These are phyloP conservation scores for Diutina rugosa DNA, from an alignment of 1,139 yeast species.

Conservation along the genomic window DNA sequence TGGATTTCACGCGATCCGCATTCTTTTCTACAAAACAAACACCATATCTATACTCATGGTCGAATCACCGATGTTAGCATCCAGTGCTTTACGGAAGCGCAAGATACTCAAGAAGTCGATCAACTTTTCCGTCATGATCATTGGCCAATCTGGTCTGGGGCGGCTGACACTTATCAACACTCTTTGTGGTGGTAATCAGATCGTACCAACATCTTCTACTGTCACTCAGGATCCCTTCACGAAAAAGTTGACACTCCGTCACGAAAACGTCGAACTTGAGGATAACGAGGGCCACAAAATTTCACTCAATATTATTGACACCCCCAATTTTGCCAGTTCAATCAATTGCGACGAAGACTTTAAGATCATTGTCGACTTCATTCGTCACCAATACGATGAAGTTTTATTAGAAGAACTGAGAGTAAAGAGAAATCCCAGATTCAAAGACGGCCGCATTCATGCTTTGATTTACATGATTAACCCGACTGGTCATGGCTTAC, in stretches of 20 bases:
- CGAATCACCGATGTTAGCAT: background rate
- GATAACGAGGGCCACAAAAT: slow-evolving; percentile 40
- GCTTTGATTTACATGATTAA: slow-evolving; percentile 8
- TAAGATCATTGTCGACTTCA: slow-evolving; percentile 8
- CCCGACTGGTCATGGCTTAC: slow-evolving; percentile 10
- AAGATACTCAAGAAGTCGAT: slow-evolving; percentile 44
- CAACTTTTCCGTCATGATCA: slow-evolving; percentile 42
- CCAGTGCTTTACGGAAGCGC: slow-evolving; percentile 35
- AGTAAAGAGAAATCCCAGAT: slow-evolving; percentile 11
- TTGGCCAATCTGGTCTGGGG: slow-evolving; percentile 51
- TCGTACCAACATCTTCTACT: slow-evolving; percentile 18
- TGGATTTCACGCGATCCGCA: background rate
- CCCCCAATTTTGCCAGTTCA: slow-evolving; percentile 68
- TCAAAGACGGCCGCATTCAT: slow-evolving; percentile 9
- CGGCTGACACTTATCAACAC: slow-evolving; percentile 52
- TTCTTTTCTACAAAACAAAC: background rate
- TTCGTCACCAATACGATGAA: slow-evolving; percentile 9
- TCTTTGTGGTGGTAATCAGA: slow-evolving; percentile 66
- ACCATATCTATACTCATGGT: background rate
- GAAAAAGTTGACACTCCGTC: slow-evolving; percentile 31
- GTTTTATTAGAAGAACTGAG: slow-evolving; percentile 9
- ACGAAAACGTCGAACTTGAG: slow-evolving; percentile 37
- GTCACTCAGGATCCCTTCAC: slow-evolving; percentile 29
- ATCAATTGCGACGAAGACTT: slow-evolving; percentile 16
- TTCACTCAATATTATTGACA: slow-evolving; percentile 25